Evolutionary conservation across 108 stramenopile genomes (phyloP).

Genomic region (Skeletonema potamos): DNA sequence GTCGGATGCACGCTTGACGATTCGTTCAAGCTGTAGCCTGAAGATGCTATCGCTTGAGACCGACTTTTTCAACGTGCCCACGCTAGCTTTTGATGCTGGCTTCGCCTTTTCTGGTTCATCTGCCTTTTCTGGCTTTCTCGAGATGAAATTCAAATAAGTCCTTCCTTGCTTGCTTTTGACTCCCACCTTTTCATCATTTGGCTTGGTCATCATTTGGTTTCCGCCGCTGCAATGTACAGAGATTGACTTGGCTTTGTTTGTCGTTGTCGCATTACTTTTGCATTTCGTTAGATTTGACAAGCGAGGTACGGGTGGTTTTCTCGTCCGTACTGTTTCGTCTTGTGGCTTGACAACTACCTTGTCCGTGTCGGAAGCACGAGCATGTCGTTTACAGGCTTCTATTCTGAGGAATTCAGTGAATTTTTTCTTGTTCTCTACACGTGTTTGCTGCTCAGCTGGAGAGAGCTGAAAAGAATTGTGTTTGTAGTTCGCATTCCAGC

Average conservation of each 20-base stretch:
- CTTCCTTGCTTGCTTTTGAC: background rate
- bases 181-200: background rate
- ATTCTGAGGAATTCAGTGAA: slow-evolving; percentile 8
- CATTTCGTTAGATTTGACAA: slow-evolving; percentile 13
- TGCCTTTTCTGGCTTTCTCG: slow-evolving; percentile 1
- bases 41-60: slow-evolving; percentile 10
- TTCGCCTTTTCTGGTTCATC: background rate
- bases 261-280: background rate
- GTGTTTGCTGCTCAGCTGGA: slow-evolving; percentile 9
- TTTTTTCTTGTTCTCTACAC: slow-evolving; percentile 16
- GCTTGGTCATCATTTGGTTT: background rate
- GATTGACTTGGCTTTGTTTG: background rate
- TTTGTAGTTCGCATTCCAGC: slow-evolving; percentile 10
- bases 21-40: slow-evolving; percentile 21
- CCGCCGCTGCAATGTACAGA: background rate
- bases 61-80: background rate
- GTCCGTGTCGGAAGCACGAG: background rate
- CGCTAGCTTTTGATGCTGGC: background rate
- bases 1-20: slow-evolving; percentile 26
- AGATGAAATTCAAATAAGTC: slow-evolving; percentile 26
- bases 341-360: background rate
- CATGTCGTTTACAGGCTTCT: slow-evolving; percentile 13
- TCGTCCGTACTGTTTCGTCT: background rate
- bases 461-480: slow-evolving; percentile 4
- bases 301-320: slow-evolving; percentile 29